Evolutionary conservation across 495 filamentous ascomycete genomes (phyloP).

Genomic region (Aspergillus sclerotioniger): DNA sequence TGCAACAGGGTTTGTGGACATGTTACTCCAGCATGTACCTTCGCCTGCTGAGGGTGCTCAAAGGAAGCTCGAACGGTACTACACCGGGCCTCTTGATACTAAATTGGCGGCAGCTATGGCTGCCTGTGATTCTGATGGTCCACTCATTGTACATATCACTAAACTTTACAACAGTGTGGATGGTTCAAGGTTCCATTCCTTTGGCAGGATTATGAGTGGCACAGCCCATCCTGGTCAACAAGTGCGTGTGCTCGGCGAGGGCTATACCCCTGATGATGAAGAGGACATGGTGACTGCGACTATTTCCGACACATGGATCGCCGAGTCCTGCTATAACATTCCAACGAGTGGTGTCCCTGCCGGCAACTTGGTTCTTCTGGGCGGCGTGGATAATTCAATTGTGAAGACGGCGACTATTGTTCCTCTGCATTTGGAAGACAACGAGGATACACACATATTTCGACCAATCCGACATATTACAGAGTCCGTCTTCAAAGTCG

Average conservation of each 20-base stretch:
- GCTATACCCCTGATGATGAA: conserved; percentile 95
- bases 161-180: conserved; percentile 89
- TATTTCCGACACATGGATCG: conserved; percentile 85
- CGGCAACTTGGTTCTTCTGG: conserved; percentile 89
- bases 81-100: conserved; percentile 92
- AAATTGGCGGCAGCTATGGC: conserved; percentile 77
- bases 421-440: conserved; percentile 72
- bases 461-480: conserved; percentile 91
- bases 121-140: conserved; percentile 83
- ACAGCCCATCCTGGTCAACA: conserved; percentile 78
- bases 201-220: conserved; percentile 92
- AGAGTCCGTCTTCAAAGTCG: conserved; percentile 96
- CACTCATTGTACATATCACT: conserved; percentile 83
- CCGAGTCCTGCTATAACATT: conserved; percentile 91
- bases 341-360: conserved; percentile 88
- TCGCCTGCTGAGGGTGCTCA: conserved; percentile 80
- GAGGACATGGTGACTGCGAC: conserved; percentile 96
- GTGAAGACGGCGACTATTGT: conserved; percentile 96
- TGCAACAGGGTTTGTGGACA: conserved; percentile 89
- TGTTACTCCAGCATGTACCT: conserved; percentile 87
- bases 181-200: conserved; percentile 81
- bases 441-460: conserved; percentile 94
- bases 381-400: conserved; percentile 95
- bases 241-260: conserved; percentile 90
- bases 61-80: conserved; percentile 76